Evolutionary conservation across 805 yeast genomes (phyloP), one percentile per base, ranked within the genome.

Genomic region (Schizosaccharomyces octosporus): DNA sequence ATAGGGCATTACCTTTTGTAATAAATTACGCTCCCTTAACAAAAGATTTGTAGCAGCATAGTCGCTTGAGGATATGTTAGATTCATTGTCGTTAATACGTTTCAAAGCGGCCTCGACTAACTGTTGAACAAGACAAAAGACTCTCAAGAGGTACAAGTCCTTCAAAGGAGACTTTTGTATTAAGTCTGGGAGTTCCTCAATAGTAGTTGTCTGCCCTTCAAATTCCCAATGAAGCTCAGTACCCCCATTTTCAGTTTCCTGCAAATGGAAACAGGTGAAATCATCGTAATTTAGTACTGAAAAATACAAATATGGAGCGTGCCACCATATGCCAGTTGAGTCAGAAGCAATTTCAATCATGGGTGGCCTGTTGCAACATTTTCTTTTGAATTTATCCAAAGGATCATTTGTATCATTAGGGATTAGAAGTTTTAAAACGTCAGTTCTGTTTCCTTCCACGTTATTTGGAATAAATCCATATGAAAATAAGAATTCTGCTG

Each of bases 101-200:
- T 63, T 66, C 36, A 13, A 61, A 61, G 59, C 63, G 60, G 19
- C 61, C 31, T 55, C 65, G 64, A n/a, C 65, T 64, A 58, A 62
- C 48, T 43, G 62, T 29, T 29, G 64, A 48, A 9, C 55, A 48
- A 43, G 61, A 51, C 13, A 62, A 62, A 21, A 61, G 55, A 19
- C 45, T n/a, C 36, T 61, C 61, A 51, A 57, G 39, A 17, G 6
- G 27, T 24, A 63, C 64, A 24, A 63, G 55, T 43, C 62, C 58
- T 27, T 54, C 7, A 19, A 63, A 61, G 39, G 7, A n/a, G 42
- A 63, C n/a, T 15, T 24, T 51, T 11, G 36, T 24, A 51, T 29
- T 5, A 51, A 29, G 11, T 24, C 5, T 4, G 57, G 57, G 17
- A 51, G 27, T 24, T 51, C 57, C 19, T 29, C 36, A 51, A 29